A percentile compares a stretch with the other conserved stretches of the same genome.
Evolutionary conservation across 106 monocot genomes (phyloP).

Genomic region (Cymbidium sinense): DNA sequence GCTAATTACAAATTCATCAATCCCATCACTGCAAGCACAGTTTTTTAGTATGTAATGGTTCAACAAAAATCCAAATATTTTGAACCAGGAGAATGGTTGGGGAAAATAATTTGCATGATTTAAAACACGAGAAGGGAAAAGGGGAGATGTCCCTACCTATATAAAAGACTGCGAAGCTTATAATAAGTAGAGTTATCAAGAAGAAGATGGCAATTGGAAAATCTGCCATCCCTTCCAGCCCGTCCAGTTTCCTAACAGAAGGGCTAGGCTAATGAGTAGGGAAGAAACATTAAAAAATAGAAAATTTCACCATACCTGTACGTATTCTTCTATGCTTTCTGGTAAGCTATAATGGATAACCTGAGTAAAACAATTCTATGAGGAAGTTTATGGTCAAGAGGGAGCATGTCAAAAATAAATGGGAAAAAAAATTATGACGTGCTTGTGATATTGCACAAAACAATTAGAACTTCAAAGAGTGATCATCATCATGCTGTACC

Average conservation of each 20-base stretch:
- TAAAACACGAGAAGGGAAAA: not conserved
- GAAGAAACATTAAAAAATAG: not conserved
- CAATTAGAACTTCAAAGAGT: too few species aligned
- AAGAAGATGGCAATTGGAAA: constrained; percentile 81
- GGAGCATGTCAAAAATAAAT: too few species aligned
- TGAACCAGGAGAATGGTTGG: too few species aligned
- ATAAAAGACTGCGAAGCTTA: constrained; percentile 79
- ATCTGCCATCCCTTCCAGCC: constrained; percentile 90
- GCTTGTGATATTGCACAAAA: too few species aligned
- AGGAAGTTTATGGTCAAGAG: too few species aligned
- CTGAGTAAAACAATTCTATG: too few species aligned
- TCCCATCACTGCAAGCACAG: constrained; percentile 68
- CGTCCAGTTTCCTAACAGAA: constrained; percentile 84
- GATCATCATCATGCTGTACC: too few species aligned
- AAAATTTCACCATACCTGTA: constrained; percentile 53
- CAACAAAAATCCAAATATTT: too few species aligned
- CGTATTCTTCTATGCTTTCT: constrained; percentile 91
- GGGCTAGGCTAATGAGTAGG: not conserved
- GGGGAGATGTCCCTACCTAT: constrained; percentile 42
- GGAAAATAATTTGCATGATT: too few species aligned
- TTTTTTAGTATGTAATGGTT: not conserved
- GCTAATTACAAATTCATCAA: constrained; percentile 87
- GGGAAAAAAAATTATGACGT: too few species aligned
- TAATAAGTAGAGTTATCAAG: constrained; percentile 63
- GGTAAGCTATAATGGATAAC: constrained; percentile 95